Percentiles rank a stretch among this genome's conserved stretches.
phyloP scores from a whole-genome alignment of 441 rosid species.

The Lepidium campestre region DNA sequence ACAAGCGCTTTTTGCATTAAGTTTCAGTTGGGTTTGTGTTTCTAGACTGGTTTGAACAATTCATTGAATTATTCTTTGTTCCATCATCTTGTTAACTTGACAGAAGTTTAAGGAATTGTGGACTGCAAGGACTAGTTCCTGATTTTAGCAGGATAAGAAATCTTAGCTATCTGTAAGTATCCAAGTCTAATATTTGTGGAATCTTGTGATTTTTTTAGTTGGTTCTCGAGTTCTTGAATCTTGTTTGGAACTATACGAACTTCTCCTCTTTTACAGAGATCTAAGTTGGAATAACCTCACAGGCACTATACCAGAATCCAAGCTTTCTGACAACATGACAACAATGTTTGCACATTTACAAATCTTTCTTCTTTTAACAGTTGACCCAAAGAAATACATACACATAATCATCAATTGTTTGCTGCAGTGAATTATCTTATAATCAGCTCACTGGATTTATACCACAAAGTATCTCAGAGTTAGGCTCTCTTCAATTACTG shows the following conservation, averaged over 20 bases:
- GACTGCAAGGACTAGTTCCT: constrained; percentile 65
- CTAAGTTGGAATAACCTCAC: constrained; percentile 61
- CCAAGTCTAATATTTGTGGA: neutral
- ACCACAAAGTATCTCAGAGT: constrained; percentile 54
- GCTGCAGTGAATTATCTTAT: constrained; percentile 59
- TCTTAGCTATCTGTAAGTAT: constrained; percentile 65
- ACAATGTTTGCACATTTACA: constrained; percentile 56
- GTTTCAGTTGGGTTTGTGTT: neutral
- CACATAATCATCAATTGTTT: neutral
- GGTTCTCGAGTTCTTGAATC: neutral
- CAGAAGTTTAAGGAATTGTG: constrained; percentile 88
- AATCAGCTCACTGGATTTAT: constrained; percentile 67
- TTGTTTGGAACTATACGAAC: neutral
- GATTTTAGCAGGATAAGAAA: constrained; percentile 52
- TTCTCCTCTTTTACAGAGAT: constrained; percentile 44
- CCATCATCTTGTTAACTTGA: constrained; percentile 25
- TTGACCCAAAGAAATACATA: neutral
- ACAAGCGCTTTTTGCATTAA: neutral
- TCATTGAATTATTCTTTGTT: constrained; percentile 3
- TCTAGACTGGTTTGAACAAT: neutral
- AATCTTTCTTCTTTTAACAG: neutral
- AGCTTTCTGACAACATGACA: constrained; percentile 56
- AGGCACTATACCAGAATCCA: constrained; percentile 56
- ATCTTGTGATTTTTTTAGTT: neutral
- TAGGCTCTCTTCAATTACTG: constrained; percentile 66